phyloP scores from a whole-genome alignment of 1,284 basidiomycete species.

The Malassezia brasiliensis region DNA sequence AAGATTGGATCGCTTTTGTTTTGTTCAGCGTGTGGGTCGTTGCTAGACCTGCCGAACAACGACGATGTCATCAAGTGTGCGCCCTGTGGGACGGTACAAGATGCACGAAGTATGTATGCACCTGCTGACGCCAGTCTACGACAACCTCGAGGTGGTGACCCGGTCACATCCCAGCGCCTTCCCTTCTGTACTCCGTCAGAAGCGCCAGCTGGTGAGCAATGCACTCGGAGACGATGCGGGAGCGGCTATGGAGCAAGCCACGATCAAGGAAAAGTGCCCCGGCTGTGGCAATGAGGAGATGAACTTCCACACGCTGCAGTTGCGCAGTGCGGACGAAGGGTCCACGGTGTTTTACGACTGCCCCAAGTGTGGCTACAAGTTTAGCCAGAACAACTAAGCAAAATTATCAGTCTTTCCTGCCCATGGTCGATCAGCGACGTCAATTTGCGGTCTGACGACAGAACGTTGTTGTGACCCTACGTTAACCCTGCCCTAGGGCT shows the following conservation, averaged over 20 bases:
- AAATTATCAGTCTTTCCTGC: background rate
- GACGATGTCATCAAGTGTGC: constrained; percentile 70
- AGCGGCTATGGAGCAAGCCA: constrained; percentile 28
- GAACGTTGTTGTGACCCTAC: too few relatives aligned
- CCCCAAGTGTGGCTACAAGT: constrained; percentile 47
- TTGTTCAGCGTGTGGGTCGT: constrained; percentile 80
- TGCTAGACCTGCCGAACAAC: constrained; percentile 73
- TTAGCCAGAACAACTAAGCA: constrained; percentile 35
- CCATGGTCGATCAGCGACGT: too few relatives aligned
- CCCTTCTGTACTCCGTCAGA: constrained; percentile 75
- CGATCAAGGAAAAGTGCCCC: constrained; percentile 89
- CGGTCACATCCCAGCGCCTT: constrained; percentile 86
- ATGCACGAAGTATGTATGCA: constrained; percentile 49
- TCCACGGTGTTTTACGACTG: constrained; percentile 48
- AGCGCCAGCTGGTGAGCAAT: constrained; percentile 69
- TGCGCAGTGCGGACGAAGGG: constrained; percentile 50
- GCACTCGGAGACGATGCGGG: constrained; percentile 17
- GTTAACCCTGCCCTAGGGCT: background rate
- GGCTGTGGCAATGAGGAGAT: constrained; percentile 60
- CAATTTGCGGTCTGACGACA: too few relatives aligned
- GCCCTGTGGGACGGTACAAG: constrained; percentile 76
- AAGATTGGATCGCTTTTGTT: constrained; percentile 75
- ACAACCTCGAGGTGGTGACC: constrained; percentile 80
- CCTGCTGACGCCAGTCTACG: constrained; percentile 61
- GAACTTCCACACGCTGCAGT: constrained; percentile 51